These are phyloP conservation scores for Cryptococcus maquisensis DNA, from an alignment of 1,284 basidiomycete genomes.

Conservation along the genomic window DNA sequence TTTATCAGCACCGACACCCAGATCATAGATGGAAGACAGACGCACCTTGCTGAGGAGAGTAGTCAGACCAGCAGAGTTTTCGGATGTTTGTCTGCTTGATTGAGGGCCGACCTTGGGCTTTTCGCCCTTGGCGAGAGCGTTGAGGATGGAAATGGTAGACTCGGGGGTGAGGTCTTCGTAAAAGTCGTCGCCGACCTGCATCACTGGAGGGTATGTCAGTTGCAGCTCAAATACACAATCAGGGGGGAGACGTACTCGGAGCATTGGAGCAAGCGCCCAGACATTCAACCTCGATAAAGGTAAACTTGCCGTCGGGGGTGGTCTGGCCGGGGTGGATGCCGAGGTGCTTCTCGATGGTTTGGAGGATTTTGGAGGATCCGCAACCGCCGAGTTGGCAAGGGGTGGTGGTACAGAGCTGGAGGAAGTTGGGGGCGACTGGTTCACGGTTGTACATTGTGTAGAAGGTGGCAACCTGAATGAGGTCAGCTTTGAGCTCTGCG, in stretches of 20 bases:
- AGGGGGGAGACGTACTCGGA: slow-evolving; percentile 58
- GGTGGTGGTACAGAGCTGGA: slow-evolving; percentile 98
- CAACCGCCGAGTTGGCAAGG: slow-evolving; percentile 93
- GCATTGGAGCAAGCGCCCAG: slow-evolving; percentile 98
- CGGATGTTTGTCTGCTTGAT: slow-evolving; percentile 74
- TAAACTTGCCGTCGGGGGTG: slow-evolving; percentile 93
- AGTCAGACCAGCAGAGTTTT: slow-evolving; percentile 86
- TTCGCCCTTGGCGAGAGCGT: slow-evolving; percentile 77
- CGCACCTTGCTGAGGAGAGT: slow-evolving; percentile 73
- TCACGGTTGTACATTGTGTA: slow-evolving; percentile 99
- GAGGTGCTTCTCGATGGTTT: slow-evolving; percentile 78
- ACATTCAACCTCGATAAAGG: slow-evolving; percentile 96
- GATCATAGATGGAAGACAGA: slow-evolving; percentile 8
- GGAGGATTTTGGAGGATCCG: slow-evolving; percentile 76
- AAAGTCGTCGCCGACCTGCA: slow-evolving; percentile 94
- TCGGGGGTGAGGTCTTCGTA: slow-evolving; percentile 97
- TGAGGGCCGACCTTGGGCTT: slow-evolving; percentile 92
- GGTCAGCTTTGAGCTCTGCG: no score
- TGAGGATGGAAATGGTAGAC: slow-evolving; percentile 80
- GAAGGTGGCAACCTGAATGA: slow-evolving; percentile 77
- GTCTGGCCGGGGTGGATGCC: slow-evolving; percentile 84
- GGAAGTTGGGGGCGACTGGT: slow-evolving; percentile 89
- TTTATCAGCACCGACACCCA: slow-evolving; percentile 2
- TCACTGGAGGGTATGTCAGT: slow-evolving; percentile 53
- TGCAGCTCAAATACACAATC: background rate